A percentile compares a stretch with the other conserved stretches of the same genome.
phyloP scores from a whole-genome alignment of 495 filamentous ascomycete genomes.

The Cercophora scortea region DNA sequence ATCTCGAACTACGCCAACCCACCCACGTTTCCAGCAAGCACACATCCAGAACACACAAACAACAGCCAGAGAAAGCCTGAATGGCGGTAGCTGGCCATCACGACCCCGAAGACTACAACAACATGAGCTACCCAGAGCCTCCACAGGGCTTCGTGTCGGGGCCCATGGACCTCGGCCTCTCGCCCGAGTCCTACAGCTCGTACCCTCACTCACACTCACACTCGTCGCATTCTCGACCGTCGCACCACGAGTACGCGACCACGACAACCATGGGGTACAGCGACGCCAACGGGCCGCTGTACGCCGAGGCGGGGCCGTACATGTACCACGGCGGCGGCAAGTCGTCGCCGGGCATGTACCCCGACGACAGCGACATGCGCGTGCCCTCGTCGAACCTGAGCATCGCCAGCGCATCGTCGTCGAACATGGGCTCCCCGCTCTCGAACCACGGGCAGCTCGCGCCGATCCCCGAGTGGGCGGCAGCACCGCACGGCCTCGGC shows the following conservation, averaged over 20 bases:
- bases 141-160: conserved; percentile 28
- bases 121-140: conserved; percentile 37
- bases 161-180: conserved; percentile 33
- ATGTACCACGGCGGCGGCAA: conserved; percentile 25
- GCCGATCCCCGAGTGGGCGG: conserved; percentile 50
- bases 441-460: conserved; percentile 53
- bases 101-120: conserved; percentile 28
- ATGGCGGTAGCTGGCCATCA: conserved; percentile 15
- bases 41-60: too few species aligned
- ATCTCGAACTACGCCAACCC: conserved; percentile 1
- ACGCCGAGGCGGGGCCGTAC: conserved; percentile 26
- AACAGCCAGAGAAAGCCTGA: background rate
- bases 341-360: conserved; percentile 33
- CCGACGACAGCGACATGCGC: conserved; percentile 40
- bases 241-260: conserved; percentile 32
- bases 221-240: conserved; percentile 16
- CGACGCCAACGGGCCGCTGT: conserved; percentile 18
- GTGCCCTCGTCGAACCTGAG: conserved; percentile 53
- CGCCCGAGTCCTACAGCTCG: conserved; percentile 28
- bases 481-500: conserved; percentile 53
- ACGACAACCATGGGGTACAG: conserved; percentile 24
- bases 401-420: conserved; percentile 73
- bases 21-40: background rate
- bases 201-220: conserved; percentile 7
- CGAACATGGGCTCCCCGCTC: conserved; percentile 73